phyloP scores from a whole-genome alignment of 805 yeast species.

The Pichia paraexigua region DNA sequence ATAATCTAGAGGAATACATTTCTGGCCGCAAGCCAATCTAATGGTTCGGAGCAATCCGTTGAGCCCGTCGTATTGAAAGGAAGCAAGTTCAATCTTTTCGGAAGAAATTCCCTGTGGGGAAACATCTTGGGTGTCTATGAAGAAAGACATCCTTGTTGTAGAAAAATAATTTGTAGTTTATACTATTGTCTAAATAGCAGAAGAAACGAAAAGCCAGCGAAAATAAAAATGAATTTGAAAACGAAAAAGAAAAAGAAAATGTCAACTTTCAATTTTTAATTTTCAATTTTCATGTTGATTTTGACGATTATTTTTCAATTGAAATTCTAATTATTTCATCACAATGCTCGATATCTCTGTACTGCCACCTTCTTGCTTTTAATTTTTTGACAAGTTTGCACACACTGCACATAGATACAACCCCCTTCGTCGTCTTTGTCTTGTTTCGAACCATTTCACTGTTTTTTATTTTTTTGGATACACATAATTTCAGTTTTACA shows the following conservation, averaged over 20 bases:
- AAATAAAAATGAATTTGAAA: background rate
- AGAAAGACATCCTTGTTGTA: constrained; percentile 46
- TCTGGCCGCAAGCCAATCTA: constrained; percentile 53
- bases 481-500: background rate
- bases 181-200: background rate
- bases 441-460: background rate
- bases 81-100: constrained; percentile 54
- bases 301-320: background rate
- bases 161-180: background rate
- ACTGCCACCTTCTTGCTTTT: background rate
- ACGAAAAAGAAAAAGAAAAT: background rate
- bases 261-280: no score
- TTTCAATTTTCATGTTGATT: background rate
- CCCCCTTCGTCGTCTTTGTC: background rate
- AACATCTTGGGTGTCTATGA: constrained; percentile 39
- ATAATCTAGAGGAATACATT: constrained; percentile 83
- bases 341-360: background rate
- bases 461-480: background rate
- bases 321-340: background rate
- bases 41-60: constrained; percentile 40
- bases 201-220: background rate
- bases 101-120: constrained; percentile 45
- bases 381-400: background rate
- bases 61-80: constrained; percentile 62
- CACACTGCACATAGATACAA: background rate